These are phyloP conservation scores for Psilocybe cyanescens DNA, from an alignment of 768 basidiomycete genomes.

Conservation along the genomic window DNA sequence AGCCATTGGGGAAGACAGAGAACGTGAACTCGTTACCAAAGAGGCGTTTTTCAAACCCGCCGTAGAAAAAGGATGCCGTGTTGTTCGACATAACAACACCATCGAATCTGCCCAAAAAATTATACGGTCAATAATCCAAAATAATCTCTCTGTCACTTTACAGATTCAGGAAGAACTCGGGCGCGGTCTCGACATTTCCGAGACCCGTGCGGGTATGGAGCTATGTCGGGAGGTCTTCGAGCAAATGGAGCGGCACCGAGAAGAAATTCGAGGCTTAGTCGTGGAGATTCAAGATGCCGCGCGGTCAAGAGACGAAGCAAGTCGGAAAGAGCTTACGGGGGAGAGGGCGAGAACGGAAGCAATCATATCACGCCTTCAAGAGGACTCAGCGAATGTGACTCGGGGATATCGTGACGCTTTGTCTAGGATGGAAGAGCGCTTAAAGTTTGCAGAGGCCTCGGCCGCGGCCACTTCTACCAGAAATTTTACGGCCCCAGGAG, in stretches of 20 bases:
- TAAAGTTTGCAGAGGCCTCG: slow-evolving; percentile 14
- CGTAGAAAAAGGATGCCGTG: slow-evolving; percentile 49
- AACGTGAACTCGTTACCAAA: slow-evolving; percentile 43
- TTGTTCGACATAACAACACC: slow-evolving; percentile 46
- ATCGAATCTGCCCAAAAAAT: slow-evolving; percentile 13
- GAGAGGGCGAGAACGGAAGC: slow-evolving; percentile 16
- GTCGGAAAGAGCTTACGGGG: slow-evolving; percentile 4
- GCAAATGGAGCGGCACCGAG: slow-evolving; percentile 46
- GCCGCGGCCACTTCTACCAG: not conserved
- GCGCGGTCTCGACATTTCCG: slow-evolving; percentile 46
- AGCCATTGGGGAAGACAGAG: slow-evolving; percentile 44
- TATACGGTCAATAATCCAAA: slow-evolving; percentile 38
- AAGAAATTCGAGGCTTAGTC: slow-evolving; percentile 37
- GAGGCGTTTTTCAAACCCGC: slow-evolving; percentile 56
- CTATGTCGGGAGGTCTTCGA: slow-evolving; percentile 49
- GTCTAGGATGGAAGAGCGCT: slow-evolving; percentile 19
- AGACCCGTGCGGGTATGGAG: slow-evolving; percentile 59
- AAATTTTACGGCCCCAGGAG: not conserved
- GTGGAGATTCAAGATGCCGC: too few species aligned
- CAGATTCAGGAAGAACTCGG: slow-evolving; percentile 59
- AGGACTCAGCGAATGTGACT: slow-evolving; percentile 20
- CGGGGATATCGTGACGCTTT: slow-evolving; percentile 19
- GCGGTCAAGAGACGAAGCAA: too few species aligned
- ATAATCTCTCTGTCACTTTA: slow-evolving; percentile 33
- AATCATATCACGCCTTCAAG: slow-evolving; percentile 18